These are phyloP conservation scores for Porphyrellus cyaneotinctus DNA, from an alignment of 768 basidiomycete species.

Conservation along the genomic window DNA sequence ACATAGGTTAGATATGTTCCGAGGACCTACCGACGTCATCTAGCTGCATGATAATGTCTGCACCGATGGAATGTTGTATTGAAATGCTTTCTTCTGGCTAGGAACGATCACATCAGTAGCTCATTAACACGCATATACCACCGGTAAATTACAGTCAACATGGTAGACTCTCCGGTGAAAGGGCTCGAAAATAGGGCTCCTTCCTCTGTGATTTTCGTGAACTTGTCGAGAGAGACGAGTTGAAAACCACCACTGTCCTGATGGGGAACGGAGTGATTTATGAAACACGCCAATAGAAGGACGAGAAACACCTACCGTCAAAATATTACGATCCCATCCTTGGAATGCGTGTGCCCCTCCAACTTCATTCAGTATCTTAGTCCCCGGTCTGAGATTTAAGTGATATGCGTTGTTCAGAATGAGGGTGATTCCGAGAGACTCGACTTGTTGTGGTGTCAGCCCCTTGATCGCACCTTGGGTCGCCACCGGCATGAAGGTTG, in stretches of 20 bases:
- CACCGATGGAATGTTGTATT: constrained; percentile 87
- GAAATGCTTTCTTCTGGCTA: constrained; percentile 90
- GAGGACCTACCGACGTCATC: constrained; percentile 76
- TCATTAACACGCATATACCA: background rate
- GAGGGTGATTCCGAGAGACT: constrained; percentile 74
- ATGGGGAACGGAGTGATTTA: background rate
- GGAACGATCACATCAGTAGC: constrained; percentile 8
- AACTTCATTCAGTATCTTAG: constrained; percentile 62
- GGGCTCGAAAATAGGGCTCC: constrained; percentile 83
- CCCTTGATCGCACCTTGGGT: constrained; percentile 93
- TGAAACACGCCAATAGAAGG: background rate
- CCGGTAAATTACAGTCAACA: constrained; percentile 63
- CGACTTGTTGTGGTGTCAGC: constrained; percentile 79
- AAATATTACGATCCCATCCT: constrained; percentile 80
- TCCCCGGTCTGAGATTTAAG: constrained; percentile 80
- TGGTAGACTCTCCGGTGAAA: constrained; percentile 82
- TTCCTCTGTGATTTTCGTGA: constrained; percentile 83
- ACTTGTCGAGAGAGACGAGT: constrained; percentile 78
- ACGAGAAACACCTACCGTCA: constrained; percentile 54
- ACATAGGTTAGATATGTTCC: background rate
- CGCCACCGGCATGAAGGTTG: constrained; percentile 92
- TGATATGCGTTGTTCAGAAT: constrained; percentile 92
- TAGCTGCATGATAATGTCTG: constrained; percentile 93
- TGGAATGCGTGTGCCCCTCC: constrained; percentile 91
- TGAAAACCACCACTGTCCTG: constrained; percentile 92